Evolutionary conservation across 2,329 filamentous ascomycete genomes (phyloP).

Genomic region (Claviceps capensis): DNA sequence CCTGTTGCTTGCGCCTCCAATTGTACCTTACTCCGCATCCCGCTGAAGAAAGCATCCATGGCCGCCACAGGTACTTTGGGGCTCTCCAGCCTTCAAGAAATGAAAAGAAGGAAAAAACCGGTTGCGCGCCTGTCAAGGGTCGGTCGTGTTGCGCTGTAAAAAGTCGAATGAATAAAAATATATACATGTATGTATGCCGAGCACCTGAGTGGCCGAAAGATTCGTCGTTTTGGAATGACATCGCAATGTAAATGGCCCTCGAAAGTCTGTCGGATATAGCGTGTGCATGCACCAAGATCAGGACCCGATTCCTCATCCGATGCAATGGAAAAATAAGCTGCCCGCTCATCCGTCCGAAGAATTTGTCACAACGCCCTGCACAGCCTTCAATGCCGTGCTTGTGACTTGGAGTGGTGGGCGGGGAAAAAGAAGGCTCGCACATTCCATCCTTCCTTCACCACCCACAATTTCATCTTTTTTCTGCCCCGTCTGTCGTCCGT

Average conservation of each 20-base stretch:
- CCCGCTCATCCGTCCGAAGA: slow-evolving; percentile 8
- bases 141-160: slow-evolving; percentile 2
- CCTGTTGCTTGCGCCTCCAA: background rate
- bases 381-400: slow-evolving; percentile 4
- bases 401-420: background rate
- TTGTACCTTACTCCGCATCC: background rate
- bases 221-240: slow-evolving; percentile 3
- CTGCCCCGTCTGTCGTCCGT: slow-evolving; percentile 1
- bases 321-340: slow-evolving; percentile 19
- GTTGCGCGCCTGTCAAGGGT: slow-evolving; percentile 1
- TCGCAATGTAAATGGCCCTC: slow-evolving; percentile 2
- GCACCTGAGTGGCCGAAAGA: slow-evolving; percentile 1
- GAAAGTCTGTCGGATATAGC: slow-evolving; percentile 5
- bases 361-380: slow-evolving; percentile 1
- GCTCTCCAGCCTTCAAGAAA: background rate
- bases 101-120: background rate
- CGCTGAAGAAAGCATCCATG: background rate
- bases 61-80: background rate
- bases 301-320: slow-evolving; percentile 25
- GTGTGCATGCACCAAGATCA: slow-evolving; percentile 16
- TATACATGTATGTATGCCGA: slow-evolving; percentile 2
- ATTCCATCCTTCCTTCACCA: background rate
- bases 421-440: background rate
- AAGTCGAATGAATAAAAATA: background rate
- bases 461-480: background rate